These are phyloP conservation scores for Chlorencoelia australis DNA, from an alignment of 2,329 filamentous ascomycete species.

Conservation along the genomic window DNA sequence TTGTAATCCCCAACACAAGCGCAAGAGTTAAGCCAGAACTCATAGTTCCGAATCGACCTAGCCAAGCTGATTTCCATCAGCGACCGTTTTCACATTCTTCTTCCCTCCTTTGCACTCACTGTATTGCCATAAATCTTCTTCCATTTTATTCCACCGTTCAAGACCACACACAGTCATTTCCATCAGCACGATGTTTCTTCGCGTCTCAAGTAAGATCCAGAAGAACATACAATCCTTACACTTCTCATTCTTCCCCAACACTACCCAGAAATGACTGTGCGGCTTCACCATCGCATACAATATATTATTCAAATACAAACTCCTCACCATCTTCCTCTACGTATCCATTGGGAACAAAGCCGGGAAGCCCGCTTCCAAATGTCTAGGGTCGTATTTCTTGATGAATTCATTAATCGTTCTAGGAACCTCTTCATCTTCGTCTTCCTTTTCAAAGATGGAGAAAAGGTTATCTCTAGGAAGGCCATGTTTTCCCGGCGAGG, in stretches of 20 bases:
- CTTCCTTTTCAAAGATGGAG: no score
- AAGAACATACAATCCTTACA: conserved; percentile 10
- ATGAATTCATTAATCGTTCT: conserved; percentile 6
- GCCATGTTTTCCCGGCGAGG: no score
- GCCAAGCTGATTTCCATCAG: conserved; percentile 5
- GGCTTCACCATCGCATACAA: conserved; percentile 10
- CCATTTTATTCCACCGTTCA: conserved; percentile 10
- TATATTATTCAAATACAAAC: conserved; percentile 12
- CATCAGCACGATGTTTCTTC: no score
- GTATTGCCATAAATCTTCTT: conserved; percentile 12
- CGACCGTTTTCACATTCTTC: no score
- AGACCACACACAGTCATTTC: conserved; percentile 4
- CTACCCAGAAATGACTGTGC: conserved; percentile 13
- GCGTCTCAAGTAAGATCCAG: not conserved
- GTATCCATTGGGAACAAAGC: conserved; percentile 5
- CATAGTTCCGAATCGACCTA: conserved; percentile 8
- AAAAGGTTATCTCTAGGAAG: not conserved
- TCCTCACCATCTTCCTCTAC: conserved; percentile 8
- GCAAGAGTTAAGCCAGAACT: conserved; percentile 7
- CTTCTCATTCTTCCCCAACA: conserved; percentile 10
- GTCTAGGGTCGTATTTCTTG: conserved; percentile 11
- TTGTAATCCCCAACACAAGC: not conserved
- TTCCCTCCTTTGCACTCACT: conserved; percentile 13
- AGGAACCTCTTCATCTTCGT: not conserved
- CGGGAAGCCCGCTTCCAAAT: not conserved